Evolutionary conservation across 2,329 filamentous ascomycete species (phyloP).

Genomic region (Aotearoamyces nothofagi): DNA sequence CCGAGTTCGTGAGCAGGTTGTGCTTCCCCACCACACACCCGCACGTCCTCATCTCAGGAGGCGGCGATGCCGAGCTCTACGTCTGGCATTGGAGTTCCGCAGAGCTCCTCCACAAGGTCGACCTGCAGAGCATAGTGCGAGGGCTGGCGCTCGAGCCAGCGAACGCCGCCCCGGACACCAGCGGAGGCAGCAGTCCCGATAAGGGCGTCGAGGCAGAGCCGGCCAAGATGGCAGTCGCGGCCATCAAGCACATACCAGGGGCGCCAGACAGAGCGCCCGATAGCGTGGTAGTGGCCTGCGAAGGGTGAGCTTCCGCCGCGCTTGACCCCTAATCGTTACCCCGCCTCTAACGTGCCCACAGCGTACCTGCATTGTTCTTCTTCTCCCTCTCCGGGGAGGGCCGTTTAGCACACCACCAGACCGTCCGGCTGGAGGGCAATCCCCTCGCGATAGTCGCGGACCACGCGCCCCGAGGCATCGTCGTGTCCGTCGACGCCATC

Average conservation of each 20-base stretch:
- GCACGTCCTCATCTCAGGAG: conserved; percentile 66
- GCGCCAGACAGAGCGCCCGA: conserved; percentile 18
- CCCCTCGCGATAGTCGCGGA: conserved; percentile 22
- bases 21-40: conserved; percentile 41
- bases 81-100: conserved; percentile 3
- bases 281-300: conserved; percentile 35
- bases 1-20: conserved; percentile 67
- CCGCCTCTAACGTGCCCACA: too few relatives aligned
- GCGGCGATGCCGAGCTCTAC: conserved; percentile 26
- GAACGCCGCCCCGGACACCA: conserved; percentile 24
- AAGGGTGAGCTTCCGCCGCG: conserved; percentile 41
- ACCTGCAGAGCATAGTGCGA: conserved; percentile 30
- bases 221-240: conserved; percentile 21
- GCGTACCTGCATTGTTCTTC: conserved; percentile 47
- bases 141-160: conserved; percentile 20
- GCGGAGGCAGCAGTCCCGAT: conserved; percentile 5
- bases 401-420: conserved; percentile 31
- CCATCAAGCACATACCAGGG: conserved; percentile 16
- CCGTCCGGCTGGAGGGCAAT: conserved; percentile 46
- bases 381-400: conserved; percentile 39
- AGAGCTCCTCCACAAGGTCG: conserved; percentile 34
- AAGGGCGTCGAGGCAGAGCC: conserved; percentile 4
- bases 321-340: too few relatives aligned
- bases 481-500: conserved; percentile 36
- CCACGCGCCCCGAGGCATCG: conserved; percentile 17